Percentiles rank a stretch among this genome's conserved stretches.
phyloP scores from a whole-genome alignment of 208 protist species.

The Jaenimonas drosophilae region DNA sequence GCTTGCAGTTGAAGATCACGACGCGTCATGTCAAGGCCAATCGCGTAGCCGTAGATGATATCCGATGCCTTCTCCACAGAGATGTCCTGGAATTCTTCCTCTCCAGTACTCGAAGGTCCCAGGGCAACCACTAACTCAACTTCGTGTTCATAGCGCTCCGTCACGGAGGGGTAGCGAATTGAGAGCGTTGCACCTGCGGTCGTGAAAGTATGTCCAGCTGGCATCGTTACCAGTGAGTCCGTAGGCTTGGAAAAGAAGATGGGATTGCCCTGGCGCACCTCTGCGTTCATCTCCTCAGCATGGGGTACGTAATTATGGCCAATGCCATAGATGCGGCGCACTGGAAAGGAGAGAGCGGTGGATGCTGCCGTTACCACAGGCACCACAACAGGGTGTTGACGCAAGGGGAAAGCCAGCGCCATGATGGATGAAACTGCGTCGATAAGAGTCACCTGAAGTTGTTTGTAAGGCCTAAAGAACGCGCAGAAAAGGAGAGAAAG shows the following conservation, averaged over 20 bases:
- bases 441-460: no score
- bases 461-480: no score
- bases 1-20: slow-evolving; percentile 74
- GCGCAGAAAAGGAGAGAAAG: no score
- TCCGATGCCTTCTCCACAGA: slow-evolving; percentile 24
- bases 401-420: no score
- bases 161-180: slow-evolving; percentile 45
- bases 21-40: slow-evolving; percentile 84
- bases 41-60: slow-evolving; percentile 66
- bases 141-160: slow-evolving; percentile 74
- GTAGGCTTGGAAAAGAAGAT: slow-evolving; percentile 81
- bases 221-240: slow-evolving; percentile 26
- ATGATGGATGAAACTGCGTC: no score
- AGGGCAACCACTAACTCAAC: slow-evolving; percentile 78
- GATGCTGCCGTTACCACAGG: slow-evolving; percentile 28
- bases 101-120: slow-evolving; percentile 10
- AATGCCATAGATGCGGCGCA: slow-evolving; percentile 65
- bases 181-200: slow-evolving; percentile 2
- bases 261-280: slow-evolving; percentile 27
- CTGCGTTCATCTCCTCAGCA: slow-evolving; percentile 61
- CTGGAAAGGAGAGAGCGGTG: slow-evolving; percentile 28
- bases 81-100: slow-evolving; percentile 24
- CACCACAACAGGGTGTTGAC: slow-evolving; percentile 23
- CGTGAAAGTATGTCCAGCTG: neutral
- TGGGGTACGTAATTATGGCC: slow-evolving; percentile 72